phyloP scores from a whole-genome alignment of 306 rosid genomes.

The Delonix regia region DNA sequence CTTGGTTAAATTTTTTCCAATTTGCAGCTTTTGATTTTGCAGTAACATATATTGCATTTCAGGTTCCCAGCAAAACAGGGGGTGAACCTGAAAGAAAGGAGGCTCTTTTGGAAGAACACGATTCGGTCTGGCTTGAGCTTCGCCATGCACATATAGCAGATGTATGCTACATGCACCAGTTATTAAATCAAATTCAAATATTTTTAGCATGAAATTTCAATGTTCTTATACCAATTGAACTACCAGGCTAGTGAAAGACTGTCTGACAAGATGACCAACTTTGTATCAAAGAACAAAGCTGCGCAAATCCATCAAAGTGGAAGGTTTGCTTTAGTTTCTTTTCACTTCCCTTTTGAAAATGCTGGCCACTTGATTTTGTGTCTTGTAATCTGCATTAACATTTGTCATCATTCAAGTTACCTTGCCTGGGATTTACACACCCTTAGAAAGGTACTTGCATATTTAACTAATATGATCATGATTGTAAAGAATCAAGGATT shows the following conservation, averaged over 20 bases:
- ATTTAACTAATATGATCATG: background rate
- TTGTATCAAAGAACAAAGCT: slow-evolving; percentile 83
- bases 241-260: slow-evolving; percentile 92
- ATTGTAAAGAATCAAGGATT: background rate
- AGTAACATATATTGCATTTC: slow-evolving; percentile 30
- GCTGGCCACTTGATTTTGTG: slow-evolving; percentile 35
- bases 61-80: slow-evolving; percentile 88
- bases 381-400: background rate
- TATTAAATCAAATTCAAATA: slow-evolving; percentile 17
- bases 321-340: slow-evolving; percentile 60
- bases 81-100: slow-evolving; percentile 78
- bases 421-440: background rate
- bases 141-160: slow-evolving; percentile 94
- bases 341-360: slow-evolving; percentile 31
- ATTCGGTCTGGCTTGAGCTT: slow-evolving; percentile 92
- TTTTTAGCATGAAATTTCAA: slow-evolving; percentile 28
- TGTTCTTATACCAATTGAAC: slow-evolving; percentile 39
- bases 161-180: slow-evolving; percentile 50
- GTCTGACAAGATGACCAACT: slow-evolving; percentile 78
- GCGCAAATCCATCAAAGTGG: slow-evolving; percentile 86
- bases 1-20: background rate
- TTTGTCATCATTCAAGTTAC: slow-evolving; percentile 18
- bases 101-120: slow-evolving; percentile 76
- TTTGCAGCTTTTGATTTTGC: slow-evolving; percentile 16
- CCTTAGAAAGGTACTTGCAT: background rate